These are phyloP conservation scores for Puccinia polysora DNA, from an alignment of 1,284 basidiomycete species.

Conservation along the genomic window DNA sequence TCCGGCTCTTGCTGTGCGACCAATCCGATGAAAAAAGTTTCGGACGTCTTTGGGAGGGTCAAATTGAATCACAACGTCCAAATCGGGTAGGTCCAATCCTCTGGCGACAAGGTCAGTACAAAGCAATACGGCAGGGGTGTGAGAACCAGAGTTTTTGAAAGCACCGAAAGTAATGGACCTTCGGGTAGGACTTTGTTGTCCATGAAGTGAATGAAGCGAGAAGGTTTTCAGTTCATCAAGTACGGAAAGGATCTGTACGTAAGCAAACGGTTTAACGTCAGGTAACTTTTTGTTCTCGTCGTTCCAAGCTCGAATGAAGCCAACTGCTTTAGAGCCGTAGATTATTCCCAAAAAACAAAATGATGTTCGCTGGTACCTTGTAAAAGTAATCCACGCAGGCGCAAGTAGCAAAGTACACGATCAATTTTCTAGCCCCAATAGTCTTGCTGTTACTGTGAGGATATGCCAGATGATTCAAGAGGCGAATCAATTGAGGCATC, in stretches of 20 bases:
- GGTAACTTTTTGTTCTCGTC: slow-evolving; percentile 40
- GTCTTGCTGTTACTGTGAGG: slow-evolving; percentile 52
- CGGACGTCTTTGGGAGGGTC: slow-evolving; percentile 94
- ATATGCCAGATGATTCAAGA: slow-evolving; percentile 63
- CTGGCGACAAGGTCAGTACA: slow-evolving; percentile 97
- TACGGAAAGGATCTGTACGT: slow-evolving; percentile 64
- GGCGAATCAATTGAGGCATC: slow-evolving; percentile 68
- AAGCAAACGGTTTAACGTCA: too few relatives aligned
- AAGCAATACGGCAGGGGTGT: slow-evolving; percentile 72
- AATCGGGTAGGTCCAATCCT: slow-evolving; percentile 88
- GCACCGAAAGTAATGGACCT: slow-evolving; percentile 67
- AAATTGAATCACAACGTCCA: slow-evolving; percentile 91
- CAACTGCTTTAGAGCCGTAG: neutral
- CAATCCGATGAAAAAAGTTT: slow-evolving; percentile 89
- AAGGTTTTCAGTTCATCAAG: slow-evolving; percentile 58
- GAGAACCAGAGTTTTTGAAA: slow-evolving; percentile 52
- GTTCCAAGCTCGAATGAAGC: slow-evolving; percentile 4
- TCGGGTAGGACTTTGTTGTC: slow-evolving; percentile 76
- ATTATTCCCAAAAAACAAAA: neutral
- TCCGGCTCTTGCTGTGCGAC: slow-evolving; percentile 89
- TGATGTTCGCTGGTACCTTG: slow-evolving; percentile 58
- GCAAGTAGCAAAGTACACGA: slow-evolving; percentile 94
- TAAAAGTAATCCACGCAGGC: slow-evolving; percentile 97
- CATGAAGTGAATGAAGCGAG: slow-evolving; percentile 70
- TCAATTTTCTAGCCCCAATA: slow-evolving; percentile 68